Percentiles rank a stretch among this genome's conserved stretches.
phyloP scores from a whole-genome alignment of 2,329 filamentous ascomycete genomes.

The Dothidotthia symphoricarpi region DNA sequence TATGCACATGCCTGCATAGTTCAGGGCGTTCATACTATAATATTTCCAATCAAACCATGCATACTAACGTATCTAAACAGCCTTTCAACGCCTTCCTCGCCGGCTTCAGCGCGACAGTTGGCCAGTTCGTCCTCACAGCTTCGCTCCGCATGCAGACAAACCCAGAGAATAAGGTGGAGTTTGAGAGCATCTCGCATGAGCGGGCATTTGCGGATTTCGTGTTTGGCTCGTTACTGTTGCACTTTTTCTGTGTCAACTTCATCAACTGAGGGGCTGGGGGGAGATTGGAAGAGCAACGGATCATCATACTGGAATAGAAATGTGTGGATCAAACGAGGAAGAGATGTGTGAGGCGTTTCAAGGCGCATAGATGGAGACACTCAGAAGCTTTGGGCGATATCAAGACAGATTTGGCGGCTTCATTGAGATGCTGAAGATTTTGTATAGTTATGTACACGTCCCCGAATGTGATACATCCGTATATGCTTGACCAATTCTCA shows the following conservation, averaged over 20 bases:
- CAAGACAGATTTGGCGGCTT: no score
- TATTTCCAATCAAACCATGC: no score
- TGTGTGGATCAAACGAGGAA: not conserved
- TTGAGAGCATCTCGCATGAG: conserved; percentile 74
- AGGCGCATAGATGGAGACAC: not conserved
- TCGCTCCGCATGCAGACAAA: conserved; percentile 89
- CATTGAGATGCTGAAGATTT: no score
- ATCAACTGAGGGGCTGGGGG: conserved; percentile 69
- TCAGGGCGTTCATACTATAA: no score
- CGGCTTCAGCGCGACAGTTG: conserved; percentile 90
- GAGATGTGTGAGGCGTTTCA: not conserved
- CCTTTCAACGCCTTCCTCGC: conserved; percentile 98
- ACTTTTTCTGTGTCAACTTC: conserved; percentile 99
- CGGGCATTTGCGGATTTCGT: conserved; percentile 95
- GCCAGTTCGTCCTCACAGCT: conserved; percentile 95
- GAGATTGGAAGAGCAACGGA: not conserved
- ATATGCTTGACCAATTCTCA: no score
- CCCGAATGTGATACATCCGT: no score
- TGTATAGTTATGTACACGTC: no score
- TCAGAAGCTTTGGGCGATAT: not conserved
- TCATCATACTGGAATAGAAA: not conserved
- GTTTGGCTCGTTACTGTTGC: conserved; percentile 89
- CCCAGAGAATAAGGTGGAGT: conserved; percentile 74
- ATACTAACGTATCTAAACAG: conserved; percentile 49
- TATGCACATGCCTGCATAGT: no score